Evolutionary conservation across 116 monocot species (phyloP), one percentile per base, ranked within the genome.

Genomic region (Cymodocea nodosa): DNA sequence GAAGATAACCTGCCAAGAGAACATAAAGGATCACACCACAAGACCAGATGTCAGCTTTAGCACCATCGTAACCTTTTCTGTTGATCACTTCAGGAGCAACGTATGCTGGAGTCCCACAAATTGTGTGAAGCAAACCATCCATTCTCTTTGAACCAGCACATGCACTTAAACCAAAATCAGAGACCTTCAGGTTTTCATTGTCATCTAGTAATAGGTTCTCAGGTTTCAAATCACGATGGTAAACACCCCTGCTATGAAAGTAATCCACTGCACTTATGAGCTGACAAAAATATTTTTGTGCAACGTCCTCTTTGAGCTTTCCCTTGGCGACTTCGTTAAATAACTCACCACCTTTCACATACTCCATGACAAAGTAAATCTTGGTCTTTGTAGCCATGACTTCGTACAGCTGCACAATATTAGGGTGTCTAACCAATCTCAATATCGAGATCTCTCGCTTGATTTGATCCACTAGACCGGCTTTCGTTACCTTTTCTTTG

Each of bases 351-450:
- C 80, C 80, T 62, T 72, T 75, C 12, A 74, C 76, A 19, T 76
- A 72, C 54, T 80, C 72, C 76, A 80, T 72, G 25, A 65, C 71
- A 39, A 80, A 75, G 59, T 76, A 80, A 51, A 80, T 75, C 68
- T 80, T 80, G 3, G 67, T 30, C 75, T 71, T 80, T 18, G 65
- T 80, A 34, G 80, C 80, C 80, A 80, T 76, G 68, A 80, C 72
- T 59, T 80, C 80, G 13, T 76, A 49, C 4, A 80, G 75, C 54
- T 71, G 71, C 14, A 80, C 75, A 18, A 80, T 62, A 25, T 80
- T 75, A 5, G 75, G 80, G 71, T 80, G 80, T 13, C 36, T 64
- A 13, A 80, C 75, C 35, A 80, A 63, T 39, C 64, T 64, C 71
- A 80, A 71, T 8, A 74, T 63, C 0, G 75, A 74, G 67, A 75